Conservation (phyloP, 331 rosid genomes). For the Erythrophleum ivorense region DNA sequence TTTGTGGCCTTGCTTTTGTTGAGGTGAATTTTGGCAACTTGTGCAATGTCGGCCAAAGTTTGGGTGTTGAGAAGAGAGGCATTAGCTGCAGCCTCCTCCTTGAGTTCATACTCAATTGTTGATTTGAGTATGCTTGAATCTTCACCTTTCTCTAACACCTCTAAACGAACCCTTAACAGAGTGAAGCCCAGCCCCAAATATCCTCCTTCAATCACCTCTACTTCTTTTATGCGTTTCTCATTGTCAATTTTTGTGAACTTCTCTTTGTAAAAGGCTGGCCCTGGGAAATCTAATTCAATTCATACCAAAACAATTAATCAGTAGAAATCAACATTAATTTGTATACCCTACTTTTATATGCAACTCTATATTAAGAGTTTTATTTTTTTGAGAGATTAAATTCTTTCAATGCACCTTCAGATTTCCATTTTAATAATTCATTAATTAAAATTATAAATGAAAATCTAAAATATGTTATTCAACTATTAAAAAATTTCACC, state of each 20-base stretch:
- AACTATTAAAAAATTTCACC: no score
- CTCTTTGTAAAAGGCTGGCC: slow-evolving; percentile 45
- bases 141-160: slow-evolving; percentile 52
- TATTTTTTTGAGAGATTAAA: no score
- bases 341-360: no score
- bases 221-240: slow-evolving; percentile 60
- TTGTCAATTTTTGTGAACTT: slow-evolving; percentile 67
- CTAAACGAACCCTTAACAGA: slow-evolving; percentile 48
- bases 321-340: no score
- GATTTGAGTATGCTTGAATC: slow-evolving; percentile 51
- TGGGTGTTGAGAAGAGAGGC: slow-evolving; percentile 53
- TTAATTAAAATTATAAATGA: no score
- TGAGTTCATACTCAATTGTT: slow-evolving; percentile 62
- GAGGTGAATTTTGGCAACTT: slow-evolving; percentile 42
- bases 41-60: slow-evolving; percentile 25
- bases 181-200: slow-evolving; percentile 63
- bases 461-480: no score
- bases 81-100: slow-evolving; percentile 58
- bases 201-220: slow-evolving; percentile 71
- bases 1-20: slow-evolving; percentile 36
- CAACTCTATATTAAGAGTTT: no score
- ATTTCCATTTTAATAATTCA: no score
- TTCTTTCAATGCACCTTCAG: no score
- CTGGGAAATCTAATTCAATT: slow-evolving; percentile 18
- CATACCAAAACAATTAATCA: neutral